Conservation (phyloP, 148 eudicot genomes). For the Spergularia bocconei region DNA sequence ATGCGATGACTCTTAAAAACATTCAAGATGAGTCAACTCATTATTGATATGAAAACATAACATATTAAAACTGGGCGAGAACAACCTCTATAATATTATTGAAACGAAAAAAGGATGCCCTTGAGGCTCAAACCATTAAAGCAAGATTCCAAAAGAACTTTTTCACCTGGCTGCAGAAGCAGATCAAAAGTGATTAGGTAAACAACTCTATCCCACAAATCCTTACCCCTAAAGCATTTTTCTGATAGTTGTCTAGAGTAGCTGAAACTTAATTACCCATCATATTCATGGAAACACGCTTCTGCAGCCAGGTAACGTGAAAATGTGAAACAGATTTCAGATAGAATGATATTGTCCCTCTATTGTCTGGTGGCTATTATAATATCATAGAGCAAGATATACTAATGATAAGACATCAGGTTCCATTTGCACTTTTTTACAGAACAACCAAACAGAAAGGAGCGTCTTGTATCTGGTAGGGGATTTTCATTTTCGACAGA, state of each 20-base stretch:
- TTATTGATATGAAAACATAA: background rate
- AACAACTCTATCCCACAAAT: background rate
- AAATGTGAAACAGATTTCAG: background rate
- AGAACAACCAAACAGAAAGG: background rate
- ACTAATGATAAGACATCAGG: background rate
- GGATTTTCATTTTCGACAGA: background rate
- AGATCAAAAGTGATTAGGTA: background rate
- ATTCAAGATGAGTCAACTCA: background rate
- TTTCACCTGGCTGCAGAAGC: too few species aligned
- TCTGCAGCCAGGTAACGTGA: background rate
- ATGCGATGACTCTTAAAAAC: background rate
- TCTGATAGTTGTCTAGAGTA: background rate
- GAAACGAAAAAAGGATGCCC: background rate
- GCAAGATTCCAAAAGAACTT: background rate
- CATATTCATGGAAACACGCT: background rate
- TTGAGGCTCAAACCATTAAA: background rate
- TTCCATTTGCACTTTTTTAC: background rate
- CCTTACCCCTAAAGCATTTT: background rate
- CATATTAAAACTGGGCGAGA: background rate
- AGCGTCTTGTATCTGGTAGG: background rate
- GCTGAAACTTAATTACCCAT: background rate
- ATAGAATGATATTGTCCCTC: background rate
- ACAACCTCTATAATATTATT: background rate
- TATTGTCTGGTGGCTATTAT: background rate
- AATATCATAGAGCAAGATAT: background rate